Percentiles rank a stretch among this genome's conserved stretches.
Evolutionary conservation across 768 basidiomycete species (phyloP).

Genomic region (Coprinopsis marcescibilis): DNA sequence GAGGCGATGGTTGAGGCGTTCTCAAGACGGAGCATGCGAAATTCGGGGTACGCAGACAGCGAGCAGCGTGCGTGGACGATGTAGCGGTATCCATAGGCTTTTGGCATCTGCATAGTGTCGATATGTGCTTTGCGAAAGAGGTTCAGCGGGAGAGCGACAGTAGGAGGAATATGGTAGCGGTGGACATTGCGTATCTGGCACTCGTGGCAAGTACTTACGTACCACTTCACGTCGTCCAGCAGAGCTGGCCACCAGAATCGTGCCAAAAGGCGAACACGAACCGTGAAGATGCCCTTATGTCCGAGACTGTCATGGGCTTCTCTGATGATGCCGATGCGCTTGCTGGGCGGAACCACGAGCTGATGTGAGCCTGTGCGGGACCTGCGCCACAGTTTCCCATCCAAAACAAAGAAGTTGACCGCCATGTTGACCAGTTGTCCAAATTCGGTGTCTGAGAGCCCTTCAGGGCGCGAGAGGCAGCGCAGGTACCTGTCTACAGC

Average conservation of each 20-base stretch:
- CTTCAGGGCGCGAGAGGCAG: not conserved
- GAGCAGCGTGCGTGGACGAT: conserved; percentile 22
- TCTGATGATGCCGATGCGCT: conserved; percentile 13
- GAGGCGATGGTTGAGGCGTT: conserved; percentile 17
- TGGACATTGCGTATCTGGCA: conserved; percentile 22
- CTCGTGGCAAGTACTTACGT: conserved; percentile 23
- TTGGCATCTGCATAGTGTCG: conserved; percentile 24
- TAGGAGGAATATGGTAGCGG: conserved; percentile 22
- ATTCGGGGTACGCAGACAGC: conserved; percentile 18
- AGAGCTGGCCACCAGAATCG: conserved; percentile 23
- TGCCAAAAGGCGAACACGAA: conserved; percentile 12
- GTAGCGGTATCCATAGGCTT: conserved; percentile 16
- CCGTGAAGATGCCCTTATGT: conserved; percentile 22
- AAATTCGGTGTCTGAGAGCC: not conserved
- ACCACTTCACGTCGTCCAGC: conserved; percentile 27
- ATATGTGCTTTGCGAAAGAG: conserved; percentile 23
- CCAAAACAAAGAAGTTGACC: conserved; percentile 14
- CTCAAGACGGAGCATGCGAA: conserved; percentile 16
- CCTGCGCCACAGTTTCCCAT: conserved; percentile 15
- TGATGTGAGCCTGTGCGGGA: conserved; percentile 15
- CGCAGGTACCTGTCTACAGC: conserved; percentile 12
- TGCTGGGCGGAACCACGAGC: conserved; percentile 6
- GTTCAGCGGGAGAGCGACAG: conserved; percentile 17
- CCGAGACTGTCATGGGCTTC: conserved; percentile 22
- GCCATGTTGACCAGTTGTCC: conserved; percentile 1